Evolutionary conservation across 805 yeast genomes (phyloP).

Genomic region (Maudiozyma saulgeensis): DNA sequence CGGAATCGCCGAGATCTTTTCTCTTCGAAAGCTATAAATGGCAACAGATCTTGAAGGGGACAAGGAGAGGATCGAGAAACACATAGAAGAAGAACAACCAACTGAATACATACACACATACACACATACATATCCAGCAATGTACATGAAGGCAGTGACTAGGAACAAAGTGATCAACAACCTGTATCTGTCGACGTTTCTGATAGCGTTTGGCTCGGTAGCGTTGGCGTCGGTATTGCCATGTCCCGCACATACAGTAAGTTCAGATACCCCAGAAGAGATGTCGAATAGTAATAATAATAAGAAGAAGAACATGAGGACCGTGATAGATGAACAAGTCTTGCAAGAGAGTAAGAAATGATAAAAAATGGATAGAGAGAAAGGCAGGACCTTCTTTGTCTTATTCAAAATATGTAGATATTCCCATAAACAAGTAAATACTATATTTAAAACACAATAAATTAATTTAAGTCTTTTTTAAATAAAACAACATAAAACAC

Average conservation of each 20-base stretch:
- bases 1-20: no score
- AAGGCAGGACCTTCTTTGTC: neutral
- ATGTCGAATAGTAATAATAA: neutral
- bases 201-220: constrained; percentile 45
- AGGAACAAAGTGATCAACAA: constrained; percentile 44
- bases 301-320: neutral
- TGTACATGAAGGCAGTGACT: constrained; percentile 40
- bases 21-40: no score
- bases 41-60: no score
- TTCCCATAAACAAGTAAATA: neutral
- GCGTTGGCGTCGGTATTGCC: constrained; percentile 35
- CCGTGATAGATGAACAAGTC: no score
- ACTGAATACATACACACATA: no score
- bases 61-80: no score
- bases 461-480: neutral
- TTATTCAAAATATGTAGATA: neutral
- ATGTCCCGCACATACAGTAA: constrained; percentile 36
- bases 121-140: neutral
- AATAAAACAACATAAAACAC: no score
- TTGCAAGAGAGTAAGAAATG: neutral
- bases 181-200: constrained; percentile 49
- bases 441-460: neutral
- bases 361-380: no score
- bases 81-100: no score
- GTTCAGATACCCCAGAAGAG: constrained; percentile 27